These are phyloP conservation scores for Saccharomycopsis sp. DNA, from an alignment of 805 yeast genomes.

Conservation along the genomic window DNA sequence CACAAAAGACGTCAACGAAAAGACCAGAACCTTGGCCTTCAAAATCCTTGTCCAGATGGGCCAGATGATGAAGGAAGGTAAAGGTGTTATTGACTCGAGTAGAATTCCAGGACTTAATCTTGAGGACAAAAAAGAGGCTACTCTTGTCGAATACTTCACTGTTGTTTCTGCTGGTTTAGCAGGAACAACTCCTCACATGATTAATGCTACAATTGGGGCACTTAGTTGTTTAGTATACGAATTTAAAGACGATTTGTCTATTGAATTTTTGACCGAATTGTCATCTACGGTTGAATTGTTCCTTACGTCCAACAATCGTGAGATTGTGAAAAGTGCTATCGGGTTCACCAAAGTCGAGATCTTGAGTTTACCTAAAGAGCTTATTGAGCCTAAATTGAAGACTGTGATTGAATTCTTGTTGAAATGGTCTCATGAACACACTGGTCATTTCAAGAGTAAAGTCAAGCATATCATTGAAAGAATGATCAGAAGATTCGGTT, in stretches of 20 bases:
- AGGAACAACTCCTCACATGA: conserved; percentile 91
- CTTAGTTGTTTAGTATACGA: conserved; percentile 82
- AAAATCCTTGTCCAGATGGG: conserved; percentile 76
- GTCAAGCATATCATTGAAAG: conserved; percentile 92
- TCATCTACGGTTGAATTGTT: conserved; percentile 84
- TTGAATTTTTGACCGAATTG: conserved; percentile 61
- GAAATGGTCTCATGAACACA: conserved; percentile 94
- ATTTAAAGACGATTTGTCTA: conserved; percentile 60
- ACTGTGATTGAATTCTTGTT: conserved; percentile 65
- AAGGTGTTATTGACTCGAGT: conserved; percentile 61
- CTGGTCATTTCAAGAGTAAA: conserved; percentile 88
- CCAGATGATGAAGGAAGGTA: conserved; percentile 53
- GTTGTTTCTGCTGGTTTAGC: conserved; percentile 96
- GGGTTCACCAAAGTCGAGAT: conserved; percentile 92
- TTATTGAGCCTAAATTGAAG: conserved; percentile 59
- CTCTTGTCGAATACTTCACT: conserved; percentile 76
- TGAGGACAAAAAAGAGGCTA: conserved; percentile 58
- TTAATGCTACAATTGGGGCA: conserved; percentile 92
- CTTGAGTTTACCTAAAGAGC: conserved; percentile 71
- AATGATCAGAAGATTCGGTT: conserved; percentile 83
- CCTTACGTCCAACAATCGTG: conserved; percentile 84
- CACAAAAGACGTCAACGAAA: conserved; percentile 90
- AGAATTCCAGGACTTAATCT: conserved; percentile 61
- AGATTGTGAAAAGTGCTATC: conserved; percentile 88
- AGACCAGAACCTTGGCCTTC: conserved; percentile 78